Evolutionary conservation across 75 land plant genomes (phyloP).

Genomic region (Adiantum capillusveneris): DNA sequence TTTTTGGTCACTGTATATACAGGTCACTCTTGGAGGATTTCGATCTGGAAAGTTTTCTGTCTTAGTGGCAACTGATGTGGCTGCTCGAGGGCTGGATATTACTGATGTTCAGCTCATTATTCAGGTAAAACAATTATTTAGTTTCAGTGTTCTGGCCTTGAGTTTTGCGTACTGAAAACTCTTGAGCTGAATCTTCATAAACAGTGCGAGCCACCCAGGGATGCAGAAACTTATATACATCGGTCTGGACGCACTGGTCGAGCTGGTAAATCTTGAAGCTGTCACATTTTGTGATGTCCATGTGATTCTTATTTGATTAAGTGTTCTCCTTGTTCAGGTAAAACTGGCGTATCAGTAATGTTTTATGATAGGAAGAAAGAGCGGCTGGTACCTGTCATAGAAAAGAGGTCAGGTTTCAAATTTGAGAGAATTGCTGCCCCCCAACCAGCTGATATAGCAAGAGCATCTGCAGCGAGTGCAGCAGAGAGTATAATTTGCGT

Average conservation of each 20-base stretch:
- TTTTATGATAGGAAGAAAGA: conserved; percentile 77
- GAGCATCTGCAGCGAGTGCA: conserved; percentile 58
- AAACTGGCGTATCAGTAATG: conserved; percentile 84
- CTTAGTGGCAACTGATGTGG: too few species aligned
- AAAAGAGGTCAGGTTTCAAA: conserved; percentile 87
- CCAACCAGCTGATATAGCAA: conserved; percentile 81
- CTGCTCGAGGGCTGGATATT: conserved; percentile 92
- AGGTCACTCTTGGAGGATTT: conserved; percentile 82
- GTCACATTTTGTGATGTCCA: too few species aligned
- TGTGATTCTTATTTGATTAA: too few species aligned
- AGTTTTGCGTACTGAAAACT: background rate
- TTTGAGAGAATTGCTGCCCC: conserved; percentile 86
- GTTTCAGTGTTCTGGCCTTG: background rate
- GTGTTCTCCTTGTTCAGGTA: too few species aligned
- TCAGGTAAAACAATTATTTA: too few species aligned
- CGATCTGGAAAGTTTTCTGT: conserved; percentile 67
- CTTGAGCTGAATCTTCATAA: too few species aligned
- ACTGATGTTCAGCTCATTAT: conserved; percentile 90
- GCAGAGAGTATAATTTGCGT: conserved; percentile 49
- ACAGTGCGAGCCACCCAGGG: conserved; percentile 92
- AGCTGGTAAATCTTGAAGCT: conserved; percentile 89
- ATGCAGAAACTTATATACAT: conserved; percentile 92
- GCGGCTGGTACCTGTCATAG: conserved; percentile 58
- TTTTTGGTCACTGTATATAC: too few species aligned
- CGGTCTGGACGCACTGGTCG: conserved; percentile 96